A percentile compares a stretch with the other conserved stretches of the same genome.
These are phyloP conservation scores for Claviceps sorghi DNA, from an alignment of 2,329 filamentous ascomycete species.

Conservation along the genomic window DNA sequence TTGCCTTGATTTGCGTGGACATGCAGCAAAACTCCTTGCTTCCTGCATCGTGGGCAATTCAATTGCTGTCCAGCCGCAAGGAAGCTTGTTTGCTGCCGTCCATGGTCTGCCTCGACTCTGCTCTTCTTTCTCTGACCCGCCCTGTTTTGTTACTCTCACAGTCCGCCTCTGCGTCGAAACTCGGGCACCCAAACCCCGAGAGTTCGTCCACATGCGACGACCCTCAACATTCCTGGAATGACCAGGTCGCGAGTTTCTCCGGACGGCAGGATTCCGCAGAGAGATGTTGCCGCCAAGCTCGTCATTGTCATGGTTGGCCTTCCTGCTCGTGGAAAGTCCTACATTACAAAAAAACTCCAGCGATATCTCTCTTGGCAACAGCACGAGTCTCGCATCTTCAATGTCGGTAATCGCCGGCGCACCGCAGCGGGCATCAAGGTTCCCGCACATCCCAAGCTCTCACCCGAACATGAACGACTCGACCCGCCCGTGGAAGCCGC, in stretches of 20 bases:
- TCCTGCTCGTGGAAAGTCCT: conserved; percentile 90
- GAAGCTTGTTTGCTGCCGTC: too few relatives aligned
- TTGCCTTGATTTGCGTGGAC: neutral
- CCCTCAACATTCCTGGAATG: conserved; percentile 90
- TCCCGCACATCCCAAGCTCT: conserved; percentile 18
- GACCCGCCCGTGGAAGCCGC: conserved; percentile 38
- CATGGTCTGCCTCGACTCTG: neutral
- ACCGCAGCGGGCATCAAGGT: conserved; percentile 51
- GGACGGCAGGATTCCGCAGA: conserved; percentile 81
- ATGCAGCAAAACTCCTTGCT: too few relatives aligned
- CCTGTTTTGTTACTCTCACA: conserved; percentile 18
- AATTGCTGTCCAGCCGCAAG: too few relatives aligned
- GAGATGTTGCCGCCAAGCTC: conserved; percentile 90
- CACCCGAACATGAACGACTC: conserved; percentile 21
- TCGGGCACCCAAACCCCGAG: conserved; percentile 66
- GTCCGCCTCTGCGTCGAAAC: conserved; percentile 54
- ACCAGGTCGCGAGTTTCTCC: conserved; percentile 91
- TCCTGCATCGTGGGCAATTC: too few relatives aligned
- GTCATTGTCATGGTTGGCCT: conserved; percentile 98
- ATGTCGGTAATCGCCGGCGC: conserved; percentile 82
- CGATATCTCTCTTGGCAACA: conserved; percentile 95
- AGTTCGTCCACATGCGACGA: conserved; percentile 72
- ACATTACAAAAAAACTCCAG: conserved; percentile 96
- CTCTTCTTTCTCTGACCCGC: neutral
- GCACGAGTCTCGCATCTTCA: conserved; percentile 92